A percentile compares a stretch with the other conserved stretches of the same genome.
phyloP scores from a whole-genome alignment of 2,329 filamentous ascomycete species.

The Colletotrichum aenigma region DNA sequence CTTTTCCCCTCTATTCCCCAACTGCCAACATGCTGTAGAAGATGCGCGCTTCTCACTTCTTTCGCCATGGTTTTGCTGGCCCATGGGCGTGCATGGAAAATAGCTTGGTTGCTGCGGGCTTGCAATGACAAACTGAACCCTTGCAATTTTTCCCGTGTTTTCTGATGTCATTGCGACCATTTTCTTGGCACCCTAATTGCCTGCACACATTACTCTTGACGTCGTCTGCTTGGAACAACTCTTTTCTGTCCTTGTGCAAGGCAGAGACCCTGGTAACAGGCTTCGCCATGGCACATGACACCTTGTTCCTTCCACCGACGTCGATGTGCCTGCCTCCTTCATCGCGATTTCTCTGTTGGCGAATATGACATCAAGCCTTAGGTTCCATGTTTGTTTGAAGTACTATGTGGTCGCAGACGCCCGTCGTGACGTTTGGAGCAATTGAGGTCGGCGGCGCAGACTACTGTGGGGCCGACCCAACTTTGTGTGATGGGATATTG shows the following conservation, averaged over 20 bases:
- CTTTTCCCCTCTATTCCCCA: not conserved
- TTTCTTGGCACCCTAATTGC: not conserved
- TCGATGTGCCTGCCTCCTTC: not conserved
- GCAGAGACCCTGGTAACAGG: not conserved
- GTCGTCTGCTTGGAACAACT: not conserved
- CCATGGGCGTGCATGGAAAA: not conserved
- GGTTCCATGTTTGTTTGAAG: not conserved
- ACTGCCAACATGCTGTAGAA: not conserved
- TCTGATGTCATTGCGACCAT: not conserved
- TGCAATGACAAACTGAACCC: not conserved
- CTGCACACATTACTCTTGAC: not conserved
- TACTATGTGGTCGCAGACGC: constrained; percentile 6
- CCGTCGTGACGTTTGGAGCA: constrained; percentile 8
- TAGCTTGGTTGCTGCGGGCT: not conserved
- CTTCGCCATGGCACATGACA: not conserved
- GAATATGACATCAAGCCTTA: not conserved
- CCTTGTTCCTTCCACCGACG: not conserved
- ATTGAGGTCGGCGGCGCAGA: constrained; percentile 13
- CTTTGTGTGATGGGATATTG: too few species aligned
- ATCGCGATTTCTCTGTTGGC: not conserved
- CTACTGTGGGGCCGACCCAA: constrained; percentile 6
- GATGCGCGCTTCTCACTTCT: not conserved
- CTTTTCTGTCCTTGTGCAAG: not conserved
- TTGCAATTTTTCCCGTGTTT: not conserved
- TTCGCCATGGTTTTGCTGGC: not conserved